Evolutionary conservation across 306 rosid species (phyloP), one percentile per base, ranked within the genome.

Genomic region (Pyrus pyrifolia): DNA sequence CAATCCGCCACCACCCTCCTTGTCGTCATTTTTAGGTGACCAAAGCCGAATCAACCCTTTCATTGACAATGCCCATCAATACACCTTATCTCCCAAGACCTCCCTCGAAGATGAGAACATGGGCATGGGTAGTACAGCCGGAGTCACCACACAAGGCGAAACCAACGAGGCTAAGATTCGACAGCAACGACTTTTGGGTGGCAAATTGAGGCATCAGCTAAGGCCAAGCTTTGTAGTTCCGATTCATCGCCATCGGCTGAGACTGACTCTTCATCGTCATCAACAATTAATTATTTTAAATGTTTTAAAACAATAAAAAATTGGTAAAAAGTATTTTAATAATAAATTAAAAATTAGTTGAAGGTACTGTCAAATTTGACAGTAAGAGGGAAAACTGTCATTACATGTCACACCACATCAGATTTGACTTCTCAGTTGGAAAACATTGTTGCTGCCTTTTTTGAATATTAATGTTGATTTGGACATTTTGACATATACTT

Each of bases 41-140:
- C 97, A 81, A 52, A 93, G 90, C 81, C 93, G 75, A 63, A 93
- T 91, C 78, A 86, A 68, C 13, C 97, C 93, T 22, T 93, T 91
- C 98, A 93, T 93, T 11, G 93, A 88, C 96, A 97, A 42, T 93
- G 91, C 4, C 91, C 89, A 79, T 93, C 88, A 21, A 93, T 90
- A 5, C 4, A 89, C 97, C 89, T 75, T 85, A 70, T 84, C 91
- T 11, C 87, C 87, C 65, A 87, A 69, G 4, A 84, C 80, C 93
- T 88, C 97, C 71, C 89, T 76, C 4, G 90, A 85, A 7, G 92
- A 92, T 3, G 93, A 87, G 75, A 87, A 79, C 35, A 71, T 73
- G 11, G 96, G 92, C 18, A 90, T 89, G 0, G 97, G 97, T 9
- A 95, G 91, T 72, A 92, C 96, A 0, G 96, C 91, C 5, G 97